These are phyloP conservation scores for Pontederia crassipes DNA, from an alignment of 176 grass and related monocot genomes.

Conservation along the genomic window DNA sequence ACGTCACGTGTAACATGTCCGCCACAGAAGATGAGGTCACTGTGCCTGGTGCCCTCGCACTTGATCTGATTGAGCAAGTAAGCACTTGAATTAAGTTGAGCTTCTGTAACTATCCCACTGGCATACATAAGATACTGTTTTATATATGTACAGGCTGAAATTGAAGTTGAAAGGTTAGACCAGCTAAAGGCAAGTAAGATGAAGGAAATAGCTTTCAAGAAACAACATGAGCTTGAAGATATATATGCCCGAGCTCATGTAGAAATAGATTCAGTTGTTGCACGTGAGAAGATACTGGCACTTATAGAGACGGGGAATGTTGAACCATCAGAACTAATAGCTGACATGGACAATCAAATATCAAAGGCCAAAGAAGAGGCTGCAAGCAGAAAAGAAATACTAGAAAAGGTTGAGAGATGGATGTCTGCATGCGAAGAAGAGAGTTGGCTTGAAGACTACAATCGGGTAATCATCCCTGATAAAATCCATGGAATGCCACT, in stretches of 20 bases:
- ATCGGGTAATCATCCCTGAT: conserved; percentile 35
- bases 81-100: conserved; percentile 1
- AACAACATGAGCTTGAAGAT: conserved; percentile 73
- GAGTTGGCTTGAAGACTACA: conserved; percentile 99
- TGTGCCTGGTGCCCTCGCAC: conserved; percentile 70
- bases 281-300: conserved; percentile 65
- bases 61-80: conserved; percentile 96
- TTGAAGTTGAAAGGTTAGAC: conserved; percentile 75
- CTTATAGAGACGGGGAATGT: conserved; percentile 83
- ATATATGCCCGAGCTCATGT: conserved; percentile 72
- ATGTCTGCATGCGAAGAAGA: conserved; percentile 98
- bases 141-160: conserved; percentile 41
- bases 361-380: conserved; percentile 94
- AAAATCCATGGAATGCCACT: not conserved
- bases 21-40: conserved; percentile 75
- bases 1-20: conserved; percentile 85
- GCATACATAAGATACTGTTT: not conserved
- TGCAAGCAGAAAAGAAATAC: conserved; percentile 90
- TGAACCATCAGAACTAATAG: conserved; percentile 90
- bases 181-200: conserved; percentile 79
- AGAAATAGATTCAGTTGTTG: conserved; percentile 67
- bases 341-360: conserved; percentile 90
- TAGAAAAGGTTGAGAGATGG: conserved; percentile 96
- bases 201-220: conserved; percentile 92
- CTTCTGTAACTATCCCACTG: not conserved